phyloP scores from a whole-genome alignment of 805 yeast species.

The Metschnikowia shivogae region DNA sequence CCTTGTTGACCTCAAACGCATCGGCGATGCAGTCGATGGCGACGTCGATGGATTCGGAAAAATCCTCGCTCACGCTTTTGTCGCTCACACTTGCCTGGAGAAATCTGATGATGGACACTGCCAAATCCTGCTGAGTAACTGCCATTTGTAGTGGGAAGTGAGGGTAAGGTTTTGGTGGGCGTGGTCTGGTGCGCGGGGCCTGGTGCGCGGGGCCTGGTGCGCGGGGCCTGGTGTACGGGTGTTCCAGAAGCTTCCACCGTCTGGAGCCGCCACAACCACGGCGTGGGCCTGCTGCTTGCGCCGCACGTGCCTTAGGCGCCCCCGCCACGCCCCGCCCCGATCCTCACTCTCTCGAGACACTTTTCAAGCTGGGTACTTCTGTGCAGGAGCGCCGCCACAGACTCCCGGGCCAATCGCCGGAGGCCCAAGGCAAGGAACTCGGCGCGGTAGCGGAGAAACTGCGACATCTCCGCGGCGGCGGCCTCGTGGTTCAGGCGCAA shows the following conservation, averaged over 20 bases:
- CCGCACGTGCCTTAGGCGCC: no score
- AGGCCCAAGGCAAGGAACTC: constrained; percentile 37
- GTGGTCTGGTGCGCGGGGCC: not conserved
- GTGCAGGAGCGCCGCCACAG: constrained; percentile 6
- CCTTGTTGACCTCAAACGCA: constrained; percentile 65
- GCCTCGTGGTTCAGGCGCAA: constrained; percentile 55
- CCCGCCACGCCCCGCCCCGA: not conserved
- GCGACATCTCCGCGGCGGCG: constrained; percentile 60
- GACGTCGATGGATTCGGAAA: constrained; percentile 83
- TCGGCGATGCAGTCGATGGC: constrained; percentile 92
- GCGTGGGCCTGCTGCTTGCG: no score
- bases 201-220: constrained; percentile 4
- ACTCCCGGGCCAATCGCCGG: constrained; percentile 22
- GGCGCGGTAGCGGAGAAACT: constrained; percentile 50
- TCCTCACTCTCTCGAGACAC: not conserved
- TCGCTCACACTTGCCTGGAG: constrained; percentile 54
- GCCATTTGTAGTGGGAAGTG: constrained; percentile 38
- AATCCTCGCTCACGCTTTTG: constrained; percentile 71
- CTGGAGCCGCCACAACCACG: not conserved
- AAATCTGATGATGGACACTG: constrained; percentile 71
- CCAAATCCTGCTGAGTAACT: constrained; percentile 57
- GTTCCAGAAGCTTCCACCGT: constrained; percentile 16
- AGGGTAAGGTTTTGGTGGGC: not conserved
- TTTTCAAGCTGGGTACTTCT: constrained; percentile 1
- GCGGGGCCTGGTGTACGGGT: constrained; percentile 15